phyloP scores from a whole-genome alignment of 768 basidiomycete species.

The Mycena galericulata region DNA sequence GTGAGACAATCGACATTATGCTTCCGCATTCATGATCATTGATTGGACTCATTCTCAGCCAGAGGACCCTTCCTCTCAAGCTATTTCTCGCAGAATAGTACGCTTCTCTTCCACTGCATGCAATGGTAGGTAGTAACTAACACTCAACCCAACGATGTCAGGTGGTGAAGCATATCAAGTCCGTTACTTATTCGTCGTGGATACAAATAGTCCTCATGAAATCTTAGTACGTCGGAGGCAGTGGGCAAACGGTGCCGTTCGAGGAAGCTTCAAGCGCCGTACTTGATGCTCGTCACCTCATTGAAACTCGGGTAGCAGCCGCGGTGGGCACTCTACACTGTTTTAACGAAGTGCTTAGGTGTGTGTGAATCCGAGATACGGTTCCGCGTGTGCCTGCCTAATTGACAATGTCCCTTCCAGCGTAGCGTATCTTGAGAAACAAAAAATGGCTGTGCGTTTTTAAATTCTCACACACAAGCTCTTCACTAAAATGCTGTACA shows the following conservation, averaged over 20 bases:
- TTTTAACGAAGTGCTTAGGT: constrained; percentile 24
- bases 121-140: not conserved
- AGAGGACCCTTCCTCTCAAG: not conserved
- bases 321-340: not conserved
- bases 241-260: constrained; percentile 11
- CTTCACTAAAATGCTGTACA: not conserved
- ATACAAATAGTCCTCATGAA: not conserved
- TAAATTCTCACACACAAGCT: not conserved
- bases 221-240: constrained; percentile 9
- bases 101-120: not conserved
- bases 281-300: not conserved
- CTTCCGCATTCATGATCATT: no score
- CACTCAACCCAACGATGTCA: not conserved
- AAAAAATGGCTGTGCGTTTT: constrained; percentile 12
- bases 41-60: not conserved
- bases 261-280: constrained; percentile 8
- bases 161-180: constrained; percentile 16
- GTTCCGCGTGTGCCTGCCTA: not conserved
- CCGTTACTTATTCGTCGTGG: not conserved
- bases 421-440: constrained; percentile 16
- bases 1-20: not conserved
- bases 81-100: constrained; percentile 27
- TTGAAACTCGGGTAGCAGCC: no score
- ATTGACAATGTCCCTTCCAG: not conserved
- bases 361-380: no score